Evolutionary conservation across 495 filamentous ascomycete species (phyloP), one percentile per base, ranked within the genome.

Genomic region (Acidiella bohemica): DNA sequence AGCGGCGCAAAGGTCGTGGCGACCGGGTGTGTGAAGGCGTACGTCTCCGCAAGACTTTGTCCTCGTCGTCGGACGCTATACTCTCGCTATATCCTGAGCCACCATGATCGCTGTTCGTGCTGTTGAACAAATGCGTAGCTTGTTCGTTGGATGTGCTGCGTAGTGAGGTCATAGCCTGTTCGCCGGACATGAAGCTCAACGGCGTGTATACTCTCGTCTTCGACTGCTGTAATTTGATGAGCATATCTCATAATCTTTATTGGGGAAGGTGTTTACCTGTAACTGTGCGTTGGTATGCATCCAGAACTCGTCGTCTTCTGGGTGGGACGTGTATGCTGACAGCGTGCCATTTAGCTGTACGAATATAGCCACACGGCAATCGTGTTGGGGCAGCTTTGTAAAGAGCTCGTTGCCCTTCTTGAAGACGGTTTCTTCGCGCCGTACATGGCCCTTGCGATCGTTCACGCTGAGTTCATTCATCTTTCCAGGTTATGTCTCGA

Each of bases 361-460:
- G n/a, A 27, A 27, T 27, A 27, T 27, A 7, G 25, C 25, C 7
- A n/a, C n/a, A 7, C 25, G 25, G 25, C 25, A 27, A n/a, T 27
- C 25, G 25, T 27, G 25, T 27, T n/a, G 7, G 25, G 25, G 25
- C 25, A 27, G 25, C n/a, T 27, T 27, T n/a, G n/a, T n/a, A n/a
- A 7, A 27, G 7, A 27, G 25, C 13, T 37, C 9, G 34, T 37
- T 37, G 34, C 16, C 34, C 22, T 37, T 37, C 17, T 21, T 37
- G 34, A 37, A 37, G 7, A 27, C 25, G 7, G 25, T 27, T n/a
- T 27, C 7, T n/a, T 27, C 25, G 7, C 25, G 25, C n/a, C 25
- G 25, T 7, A n/a, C 25, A 27, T 27, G 25, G 7, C 25, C 25
- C n/a, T 27, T 27, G 25, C 25, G 25, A 7, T 27, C 25, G 25